Evolutionary conservation across 192 early-diverging fungal genomes (phyloP), one percentile per base, ranked within the genome.

Genomic region (Umbelopsis isabellina): DNA sequence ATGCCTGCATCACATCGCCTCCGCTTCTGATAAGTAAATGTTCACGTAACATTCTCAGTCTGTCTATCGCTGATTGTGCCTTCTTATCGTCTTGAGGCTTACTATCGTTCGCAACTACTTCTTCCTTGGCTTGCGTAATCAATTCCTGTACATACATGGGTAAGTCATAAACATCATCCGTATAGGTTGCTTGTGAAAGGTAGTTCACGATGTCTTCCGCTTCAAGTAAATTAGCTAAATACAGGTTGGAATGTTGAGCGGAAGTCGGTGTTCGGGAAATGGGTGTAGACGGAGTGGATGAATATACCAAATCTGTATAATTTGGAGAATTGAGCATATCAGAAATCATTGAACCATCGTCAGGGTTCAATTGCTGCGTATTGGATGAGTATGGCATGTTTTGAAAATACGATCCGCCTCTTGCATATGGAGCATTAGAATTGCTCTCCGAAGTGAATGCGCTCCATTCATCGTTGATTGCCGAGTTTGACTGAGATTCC

Each of bases 131-230:
- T 35, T 78, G 73, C 12, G 68, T 67, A 22, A 81, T 70, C 35
- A 81, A 15, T 20, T 46, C 23, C 37, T 75, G 71, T 16, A 78
- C 45, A 58, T 67, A 49, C 22, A 37, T 13, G 1, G 82, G 79
- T 13, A 80, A 33, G 3, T 67, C 76, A 52, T 83, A 78, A 1
- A 83, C 55, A 64, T 83, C 82, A 30, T 83, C 73, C 7, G 67
- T 70, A 68, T 83, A 83, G 2, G 46, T 58, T 15, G 65, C 68
- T n/a, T 78, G 46, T 37, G 20, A 12, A n/a, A 83, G 46, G 66
- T 83, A 83, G 18, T 25, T 50, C 20, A 72, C 64, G 30, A 83
- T 75, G 52, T 83, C 79, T 13, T 80, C 66, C n/a, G 66, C n/a
- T n/a, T 68, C 46, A n/a, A 82, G 33, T 22, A 76, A 72, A 4